Base-by-base conservation (phyloP, 371 early-diverging fungal species). In the Syncephalastrum monosporum region DNA sequence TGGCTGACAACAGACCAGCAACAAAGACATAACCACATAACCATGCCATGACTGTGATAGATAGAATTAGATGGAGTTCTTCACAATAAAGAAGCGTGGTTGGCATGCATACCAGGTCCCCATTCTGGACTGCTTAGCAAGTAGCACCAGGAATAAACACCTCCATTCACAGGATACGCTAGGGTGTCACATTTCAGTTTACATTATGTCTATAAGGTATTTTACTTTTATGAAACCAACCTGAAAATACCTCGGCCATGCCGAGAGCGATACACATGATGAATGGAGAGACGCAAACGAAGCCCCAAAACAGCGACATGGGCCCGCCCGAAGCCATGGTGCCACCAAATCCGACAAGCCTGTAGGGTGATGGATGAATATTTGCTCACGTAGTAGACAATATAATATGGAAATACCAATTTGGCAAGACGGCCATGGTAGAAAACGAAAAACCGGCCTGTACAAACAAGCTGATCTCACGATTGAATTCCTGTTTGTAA, bases 401-500 rank as follows among this genome's bases (percentile, higher is more conserved):
- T 21, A 21, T 21, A 3, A 38, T 42, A 53, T 24, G 14, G 24
- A 21, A 4, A 5, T 49, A 58, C 73, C 74, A 70, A 24, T 59
- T 68, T 3, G 75, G 71, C 14, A 71, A 42, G 12, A 74, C 69
- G 4, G 69, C 75, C 65, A 74, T 69, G 6, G 67, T 65, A 5
- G 69, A 55, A 45, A 74, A 74, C 2, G 63, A 57, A 59, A 71
- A 71, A 0, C 67, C 69, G 27, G 56, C 38, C 24, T 71, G 71
- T 1, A 69, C 71, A 19, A 74, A 57, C 19, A 69, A 45, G 53
- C 65, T 68, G 43, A 71, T 60, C n/a, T 71, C 71, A 19, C 75
- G 57, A 12, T 68, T 74, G 41, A 74, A 74, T 33, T 74, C 75
- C 61, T 74, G 75, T 15, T 71, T 71, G 48, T 74, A 74, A 3